A percentile compares a stretch with the other conserved stretches of the same genome.
Conservation (phyloP, 2,329 filamentous ascomycete species). For the Alternaria gansuensis region DNA sequence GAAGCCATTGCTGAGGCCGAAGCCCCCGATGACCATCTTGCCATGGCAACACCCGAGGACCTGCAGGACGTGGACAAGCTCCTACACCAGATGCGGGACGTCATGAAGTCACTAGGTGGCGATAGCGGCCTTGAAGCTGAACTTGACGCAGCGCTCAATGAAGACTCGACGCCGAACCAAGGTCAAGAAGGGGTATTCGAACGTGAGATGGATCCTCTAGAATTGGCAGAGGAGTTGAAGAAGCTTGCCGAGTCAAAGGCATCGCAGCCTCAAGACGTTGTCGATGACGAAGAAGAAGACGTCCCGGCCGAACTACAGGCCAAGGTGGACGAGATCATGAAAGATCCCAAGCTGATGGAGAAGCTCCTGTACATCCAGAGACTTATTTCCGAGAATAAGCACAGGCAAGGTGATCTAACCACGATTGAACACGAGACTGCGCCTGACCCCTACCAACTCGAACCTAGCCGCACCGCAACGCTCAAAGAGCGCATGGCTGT, state of each 20-base stretch:
- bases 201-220: slow-evolving; percentile 33
- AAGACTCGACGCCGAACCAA: slow-evolving; percentile 24
- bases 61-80: slow-evolving; percentile 36
- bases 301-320: slow-evolving; percentile 43
- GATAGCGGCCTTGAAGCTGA: slow-evolving; percentile 34
- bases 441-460: slow-evolving; percentile 43
- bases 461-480: slow-evolving; percentile 34
- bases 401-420: slow-evolving; percentile 24
- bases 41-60: slow-evolving; percentile 20
- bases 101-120: slow-evolving; percentile 36
- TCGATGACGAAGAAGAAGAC: slow-evolving; percentile 33
- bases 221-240: slow-evolving; percentile 36
- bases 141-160: slow-evolving; percentile 31
- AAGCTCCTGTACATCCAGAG: slow-evolving; percentile 46
- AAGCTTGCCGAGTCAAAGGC: slow-evolving; percentile 29
- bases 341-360: slow-evolving; percentile 46
- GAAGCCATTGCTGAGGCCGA: slow-evolving; percentile 23
- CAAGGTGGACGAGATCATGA: slow-evolving; percentile 48
- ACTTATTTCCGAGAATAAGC: slow-evolving; percentile 31
- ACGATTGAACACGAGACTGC: slow-evolving; percentile 35
- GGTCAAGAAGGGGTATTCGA: slow-evolving; percentile 30
- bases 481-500: slow-evolving; percentile 38
- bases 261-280: slow-evolving; percentile 12
- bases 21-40: slow-evolving; percentile 16
- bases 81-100: slow-evolving; percentile 39